Conservation (phyloP, 228 moss, liverwort and hornwort genomes). For the Sphagnum fallax region DNA sequence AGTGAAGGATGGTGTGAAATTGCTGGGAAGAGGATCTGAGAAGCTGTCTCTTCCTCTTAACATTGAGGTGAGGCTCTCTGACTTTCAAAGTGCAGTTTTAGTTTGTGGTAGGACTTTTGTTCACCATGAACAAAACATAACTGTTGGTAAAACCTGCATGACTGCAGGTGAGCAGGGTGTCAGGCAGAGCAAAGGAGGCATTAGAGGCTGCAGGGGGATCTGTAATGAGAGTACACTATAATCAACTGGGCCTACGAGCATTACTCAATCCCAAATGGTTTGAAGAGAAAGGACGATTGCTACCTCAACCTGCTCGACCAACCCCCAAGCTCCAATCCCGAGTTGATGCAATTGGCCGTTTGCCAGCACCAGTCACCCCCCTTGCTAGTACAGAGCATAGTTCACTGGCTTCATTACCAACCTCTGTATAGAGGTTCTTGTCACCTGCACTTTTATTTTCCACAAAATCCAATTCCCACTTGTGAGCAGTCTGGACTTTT, state of each 20-base stretch:
- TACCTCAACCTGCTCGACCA: conserved; percentile 86
- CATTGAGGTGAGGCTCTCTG: conserved; percentile 55
- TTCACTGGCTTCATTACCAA: neutral
- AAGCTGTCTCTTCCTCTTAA: conserved; percentile 69
- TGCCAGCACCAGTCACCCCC: conserved; percentile 56
- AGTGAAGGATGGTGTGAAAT: conserved; percentile 83
- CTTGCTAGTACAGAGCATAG: conserved; percentile 9
- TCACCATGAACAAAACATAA: neutral
- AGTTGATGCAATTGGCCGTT: conserved; percentile 75
- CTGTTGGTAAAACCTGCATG: no score
- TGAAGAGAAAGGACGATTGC: conserved; percentile 75
- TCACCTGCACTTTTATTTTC: neutral
- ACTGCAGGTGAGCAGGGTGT: conserved; percentile 89
- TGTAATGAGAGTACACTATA: conserved; percentile 85
- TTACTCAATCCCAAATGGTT: conserved; percentile 96
- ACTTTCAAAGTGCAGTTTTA: no score
- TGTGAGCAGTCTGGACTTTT: no score
- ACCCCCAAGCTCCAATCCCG: conserved; percentile 68
- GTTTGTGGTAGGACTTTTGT: neutral
- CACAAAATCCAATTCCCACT: no score
- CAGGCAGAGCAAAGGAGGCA: conserved; percentile 79
- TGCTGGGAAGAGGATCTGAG: conserved; percentile 80
- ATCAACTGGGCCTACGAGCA: conserved; percentile 80
- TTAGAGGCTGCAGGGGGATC: conserved; percentile 96
- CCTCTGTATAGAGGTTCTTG: neutral